Percentiles rank a stretch among this genome's conserved stretches.
Conservation (phyloP, 768 basidiomycete genomes). For the Rhodosporidiobolus sp. region DNA sequence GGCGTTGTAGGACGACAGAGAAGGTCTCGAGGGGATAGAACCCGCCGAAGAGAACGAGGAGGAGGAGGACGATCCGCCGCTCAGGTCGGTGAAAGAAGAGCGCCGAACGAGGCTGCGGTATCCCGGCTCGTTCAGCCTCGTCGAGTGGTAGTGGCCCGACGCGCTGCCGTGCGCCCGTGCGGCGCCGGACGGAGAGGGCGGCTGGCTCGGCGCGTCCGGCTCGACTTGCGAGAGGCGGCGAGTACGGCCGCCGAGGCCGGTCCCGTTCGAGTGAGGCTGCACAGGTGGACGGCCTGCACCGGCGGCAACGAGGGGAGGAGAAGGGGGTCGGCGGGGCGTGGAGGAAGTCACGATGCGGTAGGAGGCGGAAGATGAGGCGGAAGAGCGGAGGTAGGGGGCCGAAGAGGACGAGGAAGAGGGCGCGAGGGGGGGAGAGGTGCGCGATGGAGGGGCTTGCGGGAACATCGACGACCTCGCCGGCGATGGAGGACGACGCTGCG, state of each 20-base stretch:
- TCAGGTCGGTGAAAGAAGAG: neutral
- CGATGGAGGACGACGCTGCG: neutral
- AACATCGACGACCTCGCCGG: neutral
- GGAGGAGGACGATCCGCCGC: neutral
- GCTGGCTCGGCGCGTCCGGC: neutral
- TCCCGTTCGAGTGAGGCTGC: neutral
- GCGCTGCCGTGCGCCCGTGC: neutral
- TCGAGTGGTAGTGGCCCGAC: neutral
- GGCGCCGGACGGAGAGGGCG: neutral
- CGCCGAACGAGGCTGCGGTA: slow-evolving; percentile 6
- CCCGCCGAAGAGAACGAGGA: neutral
- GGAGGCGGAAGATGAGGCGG: too few relatives aligned
- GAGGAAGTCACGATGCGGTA: too few relatives aligned
- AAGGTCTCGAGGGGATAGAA: neutral
- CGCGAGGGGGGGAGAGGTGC: too few relatives aligned
- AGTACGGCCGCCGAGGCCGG: neutral
- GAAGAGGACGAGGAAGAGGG: too few relatives aligned
- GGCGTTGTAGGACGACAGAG: neutral
- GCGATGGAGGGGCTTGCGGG: too few relatives aligned
- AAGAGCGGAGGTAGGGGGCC: too few relatives aligned
- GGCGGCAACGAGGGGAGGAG: neutral
- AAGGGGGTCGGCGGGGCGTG: too few relatives aligned
- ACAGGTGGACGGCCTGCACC: neutral
- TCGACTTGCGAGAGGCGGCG: neutral
- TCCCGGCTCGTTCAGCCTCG: neutral